A percentile compares a stretch with the other conserved stretches of the same genome.
Conservation (phyloP, 805 yeast genomes). For the Candida ovalis region DNA sequence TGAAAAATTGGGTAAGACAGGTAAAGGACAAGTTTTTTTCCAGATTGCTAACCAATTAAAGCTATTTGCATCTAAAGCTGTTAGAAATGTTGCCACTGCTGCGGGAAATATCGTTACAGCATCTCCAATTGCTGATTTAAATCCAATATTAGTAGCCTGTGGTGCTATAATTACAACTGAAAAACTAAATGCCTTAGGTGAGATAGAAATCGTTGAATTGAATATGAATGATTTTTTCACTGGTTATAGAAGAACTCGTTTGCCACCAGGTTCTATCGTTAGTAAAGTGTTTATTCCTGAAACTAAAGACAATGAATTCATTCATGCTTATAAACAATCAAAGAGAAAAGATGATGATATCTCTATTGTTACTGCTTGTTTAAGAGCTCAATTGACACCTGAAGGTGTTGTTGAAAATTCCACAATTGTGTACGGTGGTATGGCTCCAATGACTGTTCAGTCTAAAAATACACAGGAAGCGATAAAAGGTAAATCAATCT, state of each 20-base stretch:
- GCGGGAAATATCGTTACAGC: conserved; percentile 50
- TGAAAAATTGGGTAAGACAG: conserved; percentile 17
- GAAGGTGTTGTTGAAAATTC: conserved; percentile 28
- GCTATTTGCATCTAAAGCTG: conserved; percentile 46
- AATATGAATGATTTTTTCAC: conserved; percentile 39
- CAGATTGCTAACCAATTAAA: conserved; percentile 40
- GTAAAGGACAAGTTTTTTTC: conserved; percentile 32
- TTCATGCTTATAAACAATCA: conserved; percentile 41
- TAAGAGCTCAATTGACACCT: conserved; percentile 26
- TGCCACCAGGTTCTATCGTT: conserved; percentile 35
- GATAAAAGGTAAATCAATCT: conserved; percentile 24
- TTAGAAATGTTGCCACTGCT: conserved; percentile 46
- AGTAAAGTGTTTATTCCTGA: conserved; percentile 39
- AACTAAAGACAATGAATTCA: conserved; percentile 33
- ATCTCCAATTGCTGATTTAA: conserved; percentile 46
- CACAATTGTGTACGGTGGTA: conserved; percentile 43
- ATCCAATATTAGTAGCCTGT: conserved; percentile 42
- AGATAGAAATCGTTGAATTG: conserved; percentile 22
- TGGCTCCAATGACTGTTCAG: conserved; percentile 43
- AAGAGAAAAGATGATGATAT: conserved; percentile 49
- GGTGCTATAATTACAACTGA: conserved; percentile 37
- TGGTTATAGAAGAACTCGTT: conserved; percentile 39
- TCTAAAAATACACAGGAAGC: conserved; percentile 32
- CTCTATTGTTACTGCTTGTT: conserved; percentile 43
- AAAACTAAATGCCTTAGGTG: conserved; percentile 25